Conservation (phyloP, 2,329 filamentous ascomycete species). For the Alternaria rosae region DNA sequence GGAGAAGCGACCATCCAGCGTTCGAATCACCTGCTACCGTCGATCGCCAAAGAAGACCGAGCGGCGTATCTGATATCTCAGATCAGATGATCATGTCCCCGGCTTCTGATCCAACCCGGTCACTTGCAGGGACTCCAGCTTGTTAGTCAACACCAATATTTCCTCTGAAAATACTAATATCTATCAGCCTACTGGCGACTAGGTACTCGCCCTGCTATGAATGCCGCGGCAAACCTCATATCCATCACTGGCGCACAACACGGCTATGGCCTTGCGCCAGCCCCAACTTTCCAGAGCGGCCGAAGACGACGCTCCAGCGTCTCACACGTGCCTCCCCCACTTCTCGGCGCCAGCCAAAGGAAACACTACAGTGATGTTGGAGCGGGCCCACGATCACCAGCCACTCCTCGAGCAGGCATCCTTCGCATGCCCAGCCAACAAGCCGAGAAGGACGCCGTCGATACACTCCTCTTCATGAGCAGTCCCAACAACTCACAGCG, state of each 20-base stretch:
- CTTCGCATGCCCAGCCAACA: conserved; percentile 75
- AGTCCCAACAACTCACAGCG: conserved; percentile 72
- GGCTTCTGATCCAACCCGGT: conserved; percentile 35
- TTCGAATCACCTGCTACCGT: conserved; percentile 42
- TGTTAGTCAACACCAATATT: conserved; percentile 21
- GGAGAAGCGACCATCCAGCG: conserved; percentile 45
- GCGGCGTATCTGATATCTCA: conserved; percentile 46
- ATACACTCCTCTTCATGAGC: conserved; percentile 82
- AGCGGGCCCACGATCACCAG: conserved; percentile 36
- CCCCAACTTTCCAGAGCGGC: conserved; percentile 41
- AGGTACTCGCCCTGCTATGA: conserved; percentile 34
- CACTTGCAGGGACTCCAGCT: conserved; percentile 32
- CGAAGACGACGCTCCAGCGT: conserved; percentile 48
- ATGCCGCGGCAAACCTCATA: conserved; percentile 38
- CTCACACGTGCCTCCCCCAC: conserved; percentile 41
- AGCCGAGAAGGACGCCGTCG: conserved; percentile 79
- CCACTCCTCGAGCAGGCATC: conserved; percentile 56
- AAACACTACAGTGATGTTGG: conserved; percentile 46
- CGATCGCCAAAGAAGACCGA: conserved; percentile 43
- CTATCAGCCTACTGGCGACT: conserved; percentile 39
- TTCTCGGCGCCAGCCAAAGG: conserved; percentile 36
- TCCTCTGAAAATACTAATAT: not conserved
- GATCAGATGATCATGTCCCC: conserved; percentile 47
- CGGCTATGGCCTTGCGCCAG: conserved; percentile 40
- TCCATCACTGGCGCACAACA: conserved; percentile 35